Base-by-base conservation (phyloP, 371 early-diverging fungal genomes). In the Actinomortierella wolfii region DNA sequence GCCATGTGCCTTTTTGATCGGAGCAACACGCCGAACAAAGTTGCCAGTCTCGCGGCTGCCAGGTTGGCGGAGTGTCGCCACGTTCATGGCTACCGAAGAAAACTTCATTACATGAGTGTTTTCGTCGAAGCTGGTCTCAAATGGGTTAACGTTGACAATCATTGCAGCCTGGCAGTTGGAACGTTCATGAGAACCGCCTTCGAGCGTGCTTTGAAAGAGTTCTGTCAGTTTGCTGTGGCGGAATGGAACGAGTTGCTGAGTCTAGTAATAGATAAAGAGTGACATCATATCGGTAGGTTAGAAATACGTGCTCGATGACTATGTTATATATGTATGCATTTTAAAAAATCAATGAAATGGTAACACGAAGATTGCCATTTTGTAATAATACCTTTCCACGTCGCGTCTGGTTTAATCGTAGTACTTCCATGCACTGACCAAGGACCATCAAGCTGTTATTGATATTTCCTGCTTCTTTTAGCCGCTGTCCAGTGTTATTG, bases 371-470 rank as follows among this genome's bases (percentile, higher is more conserved):
- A 25, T 11, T 18, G 3, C 44, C 25, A 21, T 23, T 15, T 13
- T 28, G 2, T 8, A 17, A 6, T 8, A 17, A 42, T 57, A 70
- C 68, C 59, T 68, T 69, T 51, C 41, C 71, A 7, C 61, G 43
- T 21, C 69, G 78, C 11, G 73, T 42, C 57, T 88, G 89, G 68
- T 91, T 90, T 23, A 76, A 61, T 25, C 88, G 71, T 15, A 86
- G 57, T 0, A 83, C 82, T 46, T 91, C 89, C 79, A 91, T 80
- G 64, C 90, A 90, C 57, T 97, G 99, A 26, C 97, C 96, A 0
- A 99, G 84, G 0, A 96, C 95, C 79, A 97, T 90, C 40, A 99
- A 83, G 26, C 94, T 92, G 64, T 89, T 86, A 80, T 99, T 99
- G 70, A 98, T 97, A 60, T 92, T 92, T 17, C 95, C 95, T 0